Evolutionary conservation across 352 stramenopile species (phyloP).

Genomic region (Phytophthora parvispora): DNA sequence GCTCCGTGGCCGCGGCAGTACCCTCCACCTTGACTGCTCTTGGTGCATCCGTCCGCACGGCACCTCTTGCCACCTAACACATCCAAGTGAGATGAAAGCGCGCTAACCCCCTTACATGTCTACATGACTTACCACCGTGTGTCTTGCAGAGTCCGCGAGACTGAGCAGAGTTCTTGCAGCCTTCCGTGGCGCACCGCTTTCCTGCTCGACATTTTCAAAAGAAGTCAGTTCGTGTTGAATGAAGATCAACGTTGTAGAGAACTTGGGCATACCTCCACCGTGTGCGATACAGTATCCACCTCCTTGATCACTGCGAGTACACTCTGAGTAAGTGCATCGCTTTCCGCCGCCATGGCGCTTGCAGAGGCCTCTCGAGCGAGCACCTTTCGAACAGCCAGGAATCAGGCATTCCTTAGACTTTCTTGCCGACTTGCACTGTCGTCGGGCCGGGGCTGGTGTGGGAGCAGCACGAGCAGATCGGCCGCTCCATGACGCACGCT

Average conservation of each 20-base stretch:
- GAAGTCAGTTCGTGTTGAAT: background rate
- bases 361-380: slow-evolving; percentile 83
- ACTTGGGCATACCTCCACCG: slow-evolving; percentile 57
- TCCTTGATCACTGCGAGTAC: slow-evolving; percentile 85
- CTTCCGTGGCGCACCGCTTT: slow-evolving; percentile 69
- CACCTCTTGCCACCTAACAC: slow-evolving; percentile 76
- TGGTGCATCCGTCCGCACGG: slow-evolving; percentile 57
- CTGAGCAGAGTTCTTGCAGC: slow-evolving; percentile 86
- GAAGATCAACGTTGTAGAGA: background rate
- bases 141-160: slow-evolving; percentile 89
- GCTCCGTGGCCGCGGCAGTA: slow-evolving; percentile 71
- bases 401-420: slow-evolving; percentile 83
- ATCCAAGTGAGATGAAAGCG: slow-evolving; percentile 1
- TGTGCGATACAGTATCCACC: slow-evolving; percentile 87
- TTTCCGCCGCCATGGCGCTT: slow-evolving; percentile 90
- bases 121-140: slow-evolving; percentile 70
- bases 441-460: slow-evolving; percentile 8
- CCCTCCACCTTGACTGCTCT: slow-evolving; percentile 79
- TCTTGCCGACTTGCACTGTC: slow-evolving; percentile 47
- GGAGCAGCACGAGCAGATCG: slow-evolving; percentile 4
- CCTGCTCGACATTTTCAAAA: slow-evolving; percentile 28
- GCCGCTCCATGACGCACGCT: slow-evolving; percentile 52
- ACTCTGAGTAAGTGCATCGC: slow-evolving; percentile 66
- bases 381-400: slow-evolving; percentile 76
- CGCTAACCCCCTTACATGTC: background rate